Evolutionary conservation across 2,329 filamentous ascomycete species (phyloP), one percentile per base, ranked within the genome.

Genomic region (Beauveria varroae): DNA sequence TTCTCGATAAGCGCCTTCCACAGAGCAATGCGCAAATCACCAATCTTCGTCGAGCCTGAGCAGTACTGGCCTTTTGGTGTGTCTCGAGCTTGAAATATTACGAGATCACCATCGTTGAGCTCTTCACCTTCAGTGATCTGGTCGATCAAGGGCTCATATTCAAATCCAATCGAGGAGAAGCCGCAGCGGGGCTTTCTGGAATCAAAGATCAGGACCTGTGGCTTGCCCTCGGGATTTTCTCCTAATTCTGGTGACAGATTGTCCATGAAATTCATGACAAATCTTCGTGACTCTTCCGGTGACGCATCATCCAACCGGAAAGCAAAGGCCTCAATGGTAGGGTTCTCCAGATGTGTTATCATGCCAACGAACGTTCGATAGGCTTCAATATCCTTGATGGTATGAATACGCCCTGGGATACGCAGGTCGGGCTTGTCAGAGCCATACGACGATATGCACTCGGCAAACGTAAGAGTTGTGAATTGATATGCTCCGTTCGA

Each of bases 351-450:
- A 1, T 84, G 79, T 0, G 88, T 88, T 60, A 97, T 89, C 81
- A 91, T 96, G 67, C 80, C 76, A 47, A 89, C 79, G 14, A 96
- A 87, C 62, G 88, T 8, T 85, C 81, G 5, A 89, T 70, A 71
- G 1, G 69, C 67, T 1, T 71, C 76, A 61, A 88, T 73, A 64
- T 87, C 75, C 22, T 88, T 85, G 44, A 96, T 79, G 1, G 78
- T 57, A 76, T 78, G 63, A 12, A 96, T 90, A 68, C 83, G 76
- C 28, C 86, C 86, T 1, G 84, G 83, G 43, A 93, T 88, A 20
- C 95, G 85, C 10, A 93, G 76, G 70, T 99, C 95, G 4, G 95
- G 95, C 73, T 99, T 99, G 74, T 99, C 95, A 5, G 86, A 89
- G 12, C 95, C 95, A 69, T 93, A 96, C 3, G 76, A 78, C 1